Evolutionary conservation across 2,329 filamentous ascomycete species (phyloP), one percentile per base, ranked within the genome.

Genomic region (Calonectria crousiana): DNA sequence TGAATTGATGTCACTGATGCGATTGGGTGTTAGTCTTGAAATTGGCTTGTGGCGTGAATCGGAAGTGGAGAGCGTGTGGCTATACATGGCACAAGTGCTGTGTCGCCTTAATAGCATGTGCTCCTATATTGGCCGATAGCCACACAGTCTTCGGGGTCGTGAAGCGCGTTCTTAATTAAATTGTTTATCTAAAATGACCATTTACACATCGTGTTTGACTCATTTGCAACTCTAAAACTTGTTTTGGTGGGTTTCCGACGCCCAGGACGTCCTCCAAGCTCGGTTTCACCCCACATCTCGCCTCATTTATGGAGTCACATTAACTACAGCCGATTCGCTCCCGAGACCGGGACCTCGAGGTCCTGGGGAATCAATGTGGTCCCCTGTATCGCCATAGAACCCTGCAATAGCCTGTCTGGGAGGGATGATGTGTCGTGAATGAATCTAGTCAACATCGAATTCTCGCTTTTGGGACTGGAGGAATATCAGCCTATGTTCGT

Each of bases 371-470:
- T n/a, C 4, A 13, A 13, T 13, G 44, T 47, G n/a, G 44, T 5
- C 8, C 9, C n/a, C 1, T 47, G 5, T 13, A 23, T 47, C 8
- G 0, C 10, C 44, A 47, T 13, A 8, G 44, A 23, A 13, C 3
- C 11, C 23, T 23, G 44, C 11, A 47, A 47, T 23, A 47, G 44
- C 10, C 44, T 10, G n/a, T 47, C 44, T 23, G 2, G 44, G 44
- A 47, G n/a, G 9, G 20, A 23, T 23, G 44, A 47, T 23, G 44
- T 47, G n/a, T 47, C 44, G 10, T 47, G 13, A 47, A 47, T 47
- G 44, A n/a, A 47, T 23, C 44, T 47, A n/a, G 78, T 78, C 0
- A 47, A 47, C 44, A 47, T 47, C 44, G 11, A 23, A 47, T 14
- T 47, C 13, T 47, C 44, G n/a, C 44, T 47, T 3, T 23, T 10